Base-by-base conservation (phyloP, 495 filamentous ascomycete genomes). In the Neohortaea acidophila region DNA sequence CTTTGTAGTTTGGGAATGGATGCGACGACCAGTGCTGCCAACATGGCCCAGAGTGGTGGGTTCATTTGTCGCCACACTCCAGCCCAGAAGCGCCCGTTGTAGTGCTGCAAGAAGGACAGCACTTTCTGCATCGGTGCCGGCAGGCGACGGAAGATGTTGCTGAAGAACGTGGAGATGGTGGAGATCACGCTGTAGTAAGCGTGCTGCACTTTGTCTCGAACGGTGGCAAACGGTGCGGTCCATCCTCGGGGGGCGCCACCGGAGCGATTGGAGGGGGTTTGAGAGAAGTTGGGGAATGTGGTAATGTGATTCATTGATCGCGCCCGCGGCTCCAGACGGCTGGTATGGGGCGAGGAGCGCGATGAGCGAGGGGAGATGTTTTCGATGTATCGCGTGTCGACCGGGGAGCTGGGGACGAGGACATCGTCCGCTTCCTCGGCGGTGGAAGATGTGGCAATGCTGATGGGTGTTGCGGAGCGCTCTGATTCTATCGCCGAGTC, bases 1-100 rank as follows among this genome's bases (percentile, higher is more conserved):
- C 62, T 60, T 56, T 97, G 86, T 2, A 96, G 67, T 2, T 65
- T 55, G 0, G 89, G 91, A n/a, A 94, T 70, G 2, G 84, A 92
- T 20, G 91, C 89, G 4, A 96, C 78, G 39, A 94, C 55, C 39
- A 96, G 77, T 13, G 91, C 80, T 14, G 72, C 60, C 1, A 96
- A 65, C 87, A 97, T 96, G 8, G 89, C 87, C 84, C 86, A 96
- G 1, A 97, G 73, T 0, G 89, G 91, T 4, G 89, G 87, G 59
- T 96, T 97, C 89, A 97, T 96, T 58, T 94, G 89, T 24, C 79
- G 79, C 81, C 80, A 85, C 7, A 80, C 44, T 22, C 83, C 84
- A 25, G 56, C 47, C 36, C 70, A 54, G 50, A 87, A 78, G 10
- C 64, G 65, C n/a, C 51, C 25, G 37, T 62, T 22, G 20, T 59